Base-by-base conservation (phyloP, 768 basidiomycete genomes). In the Galerina marginata region DNA sequence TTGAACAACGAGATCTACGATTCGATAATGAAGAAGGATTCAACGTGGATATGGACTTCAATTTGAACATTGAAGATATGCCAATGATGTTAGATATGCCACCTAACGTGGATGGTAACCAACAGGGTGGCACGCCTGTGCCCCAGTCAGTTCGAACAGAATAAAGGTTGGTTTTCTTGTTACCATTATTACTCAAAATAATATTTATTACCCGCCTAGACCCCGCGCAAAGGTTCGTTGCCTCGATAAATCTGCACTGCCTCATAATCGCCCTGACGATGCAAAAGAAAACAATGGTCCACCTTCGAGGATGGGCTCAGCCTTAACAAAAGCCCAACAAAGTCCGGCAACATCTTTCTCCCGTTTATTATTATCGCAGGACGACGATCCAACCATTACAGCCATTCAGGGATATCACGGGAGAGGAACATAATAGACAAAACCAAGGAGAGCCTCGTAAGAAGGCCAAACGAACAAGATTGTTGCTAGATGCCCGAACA, bases 401-500 rank as follows among this genome's bases (percentile, higher is more conserved):
- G 47, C 73, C 74, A 5, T 57, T 77, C 25, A 60, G 61, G 12
- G 74, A 76, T 59, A 69, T 77, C 23, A 74, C 72, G 10, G 40
- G 56, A 10, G 63, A 71, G 54, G 68, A 71, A 53, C 65, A 61
- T 16, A 65, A 59, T 33, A 58, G 47, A 40, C 56, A 60, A 33
- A 66, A 69, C 43, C 62, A 61, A 58, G 58, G 20, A 15, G 64
- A 63, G 12, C 62, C 62, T 6, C 54, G 29, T 54, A 75, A 71
- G 67, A 77, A 75, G 61, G 50, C 64, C 54, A 90, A 85, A 68
- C 72, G 79, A 56, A 89, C 82, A 9, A 80, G 87, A 46, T 69
- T 88, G 43, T 74, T 91, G 3, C 71, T 94, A 6, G 93, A 95
- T 71, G 74, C 81, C 4, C 81, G 91, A 60, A 95, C 87, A 5